Percentiles rank a stretch among this genome's conserved stretches.
These are phyloP conservation scores for Cordia subcordata DNA, from an alignment of 257 asterid genomes.

Conservation along the genomic window DNA sequence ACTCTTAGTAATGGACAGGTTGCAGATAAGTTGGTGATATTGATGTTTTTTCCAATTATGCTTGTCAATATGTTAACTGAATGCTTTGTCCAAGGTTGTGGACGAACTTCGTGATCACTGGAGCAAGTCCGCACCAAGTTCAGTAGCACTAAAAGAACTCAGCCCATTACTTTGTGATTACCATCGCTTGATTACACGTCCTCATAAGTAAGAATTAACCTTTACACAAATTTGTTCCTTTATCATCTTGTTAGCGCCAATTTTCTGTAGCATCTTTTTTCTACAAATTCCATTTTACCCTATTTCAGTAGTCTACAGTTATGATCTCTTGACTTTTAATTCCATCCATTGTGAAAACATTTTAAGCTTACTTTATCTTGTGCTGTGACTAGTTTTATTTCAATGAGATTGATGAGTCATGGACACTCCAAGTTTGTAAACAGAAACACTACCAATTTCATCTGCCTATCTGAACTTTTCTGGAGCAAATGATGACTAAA, in stretches of 20 bases:
- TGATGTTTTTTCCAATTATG: background rate
- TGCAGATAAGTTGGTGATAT: background rate
- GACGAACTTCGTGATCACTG: constrained; percentile 76
- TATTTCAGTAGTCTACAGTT: too few relatives aligned
- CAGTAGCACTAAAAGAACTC: constrained; percentile 76
- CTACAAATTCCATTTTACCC: background rate
- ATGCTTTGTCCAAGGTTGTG: constrained; percentile 42
- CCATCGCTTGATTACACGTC: constrained; percentile 56
- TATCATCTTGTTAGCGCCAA: background rate
- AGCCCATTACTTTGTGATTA: constrained; percentile 80
- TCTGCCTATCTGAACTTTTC: too few relatives aligned
- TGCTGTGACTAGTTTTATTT: too few relatives aligned
- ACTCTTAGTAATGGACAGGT: constrained; percentile 54
- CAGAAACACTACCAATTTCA: too few relatives aligned
- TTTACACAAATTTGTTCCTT: constrained; percentile 8
- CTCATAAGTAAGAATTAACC: constrained; percentile 57
- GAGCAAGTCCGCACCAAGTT: constrained; percentile 53
- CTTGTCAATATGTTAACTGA: constrained; percentile 16
- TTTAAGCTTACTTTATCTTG: too few relatives aligned
- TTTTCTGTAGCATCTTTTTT: background rate
- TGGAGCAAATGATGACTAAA: too few relatives aligned
- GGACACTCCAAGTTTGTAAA: too few relatives aligned
- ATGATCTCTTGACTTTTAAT: too few relatives aligned
- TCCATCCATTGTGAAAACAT: too few relatives aligned
- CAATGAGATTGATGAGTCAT: too few relatives aligned